phyloP scores from a whole-genome alignment of 2,329 filamentous ascomycete species.

The Corinectria fuckeliana region DNA sequence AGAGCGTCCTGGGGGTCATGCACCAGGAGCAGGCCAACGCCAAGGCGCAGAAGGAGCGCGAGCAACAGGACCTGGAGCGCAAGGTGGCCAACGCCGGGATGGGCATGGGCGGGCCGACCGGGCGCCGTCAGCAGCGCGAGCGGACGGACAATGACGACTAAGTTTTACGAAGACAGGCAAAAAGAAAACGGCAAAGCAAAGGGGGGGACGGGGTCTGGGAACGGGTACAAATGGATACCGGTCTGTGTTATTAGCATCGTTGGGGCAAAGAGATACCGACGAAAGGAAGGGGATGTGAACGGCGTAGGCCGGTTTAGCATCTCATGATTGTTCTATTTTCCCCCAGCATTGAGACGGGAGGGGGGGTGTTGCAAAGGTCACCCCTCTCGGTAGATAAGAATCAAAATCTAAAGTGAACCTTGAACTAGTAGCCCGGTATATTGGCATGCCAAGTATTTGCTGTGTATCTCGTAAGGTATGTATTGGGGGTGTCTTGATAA shows the following conservation, averaged over 20 bases:
- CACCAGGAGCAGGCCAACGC: conserved; percentile 82
- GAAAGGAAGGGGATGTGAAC: conserved; percentile 44
- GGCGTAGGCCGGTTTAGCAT: conserved; percentile 48
- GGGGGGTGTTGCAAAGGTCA: conserved; percentile 8
- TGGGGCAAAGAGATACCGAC: conserved; percentile 36
- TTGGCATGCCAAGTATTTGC: no score
- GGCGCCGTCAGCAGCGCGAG: conserved; percentile 51
- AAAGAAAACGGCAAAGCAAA: conserved; percentile 15
- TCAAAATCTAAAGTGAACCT: conserved; percentile 22
- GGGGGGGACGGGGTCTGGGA: conserved; percentile 25
- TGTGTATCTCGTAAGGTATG: no score
- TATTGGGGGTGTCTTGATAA: no score
- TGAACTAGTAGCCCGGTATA: no score
- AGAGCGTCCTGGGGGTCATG: conserved; percentile 79
- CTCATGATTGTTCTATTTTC: conserved; percentile 38
- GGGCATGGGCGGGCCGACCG: conserved; percentile 41
- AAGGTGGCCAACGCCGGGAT: conserved; percentile 60
- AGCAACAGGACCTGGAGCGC: conserved; percentile 73
- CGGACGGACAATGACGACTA: conserved; percentile 65
- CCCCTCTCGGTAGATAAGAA: conserved; percentile 20
- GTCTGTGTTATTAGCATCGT: conserved; percentile 45
- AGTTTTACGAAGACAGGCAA: conserved; percentile 36
- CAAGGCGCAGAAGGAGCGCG: conserved; percentile 77
- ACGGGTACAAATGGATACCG: conserved; percentile 35
- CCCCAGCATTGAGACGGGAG: conserved; percentile 23